Percentiles rank a stretch among this genome's conserved stretches.
These are phyloP conservation scores for Fusarium coicis DNA, from an alignment of 2,329 filamentous ascomycete species.

Conservation along the genomic window DNA sequence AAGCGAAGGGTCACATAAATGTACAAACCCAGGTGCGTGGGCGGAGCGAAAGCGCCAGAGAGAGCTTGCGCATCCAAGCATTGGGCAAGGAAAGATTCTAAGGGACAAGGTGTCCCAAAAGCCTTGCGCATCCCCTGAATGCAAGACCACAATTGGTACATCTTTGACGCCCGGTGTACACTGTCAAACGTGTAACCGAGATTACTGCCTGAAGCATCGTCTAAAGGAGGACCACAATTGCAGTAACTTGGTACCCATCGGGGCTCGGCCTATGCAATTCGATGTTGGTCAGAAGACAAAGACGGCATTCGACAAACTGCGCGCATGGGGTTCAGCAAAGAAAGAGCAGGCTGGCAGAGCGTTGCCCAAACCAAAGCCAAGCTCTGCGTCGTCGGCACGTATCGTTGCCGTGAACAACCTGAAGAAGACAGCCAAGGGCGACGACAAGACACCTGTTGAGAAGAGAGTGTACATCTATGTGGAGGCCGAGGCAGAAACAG, in stretches of 20 bases:
- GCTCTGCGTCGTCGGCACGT: conserved; percentile 71
- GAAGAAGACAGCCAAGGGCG: conserved; percentile 90
- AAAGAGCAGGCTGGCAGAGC: conserved; percentile 68
- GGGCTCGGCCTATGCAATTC: conserved; percentile 58
- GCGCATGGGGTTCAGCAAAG: conserved; percentile 83
- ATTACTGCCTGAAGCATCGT: conserved; percentile 83
- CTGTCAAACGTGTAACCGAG: conserved; percentile 75
- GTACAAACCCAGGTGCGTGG: conserved; percentile 70
- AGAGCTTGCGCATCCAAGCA: conserved; percentile 63
- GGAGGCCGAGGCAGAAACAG: conserved; percentile 88
- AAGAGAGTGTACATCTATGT: conserved; percentile 92
- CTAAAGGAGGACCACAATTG: conserved; percentile 87
- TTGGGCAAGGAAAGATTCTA: conserved; percentile 65
- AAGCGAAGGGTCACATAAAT: conserved; percentile 82
- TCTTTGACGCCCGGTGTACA: conserved; percentile 75
- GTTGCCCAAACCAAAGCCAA: conserved; percentile 72
- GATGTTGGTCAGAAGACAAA: conserved; percentile 71
- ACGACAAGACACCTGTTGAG: conserved; percentile 80
- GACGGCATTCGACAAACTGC: conserved; percentile 80
- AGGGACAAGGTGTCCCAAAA: conserved; percentile 68
- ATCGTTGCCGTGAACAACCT: conserved; percentile 78
- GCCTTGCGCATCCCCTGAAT: conserved; percentile 73
- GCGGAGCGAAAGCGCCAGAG: conserved; percentile 66
- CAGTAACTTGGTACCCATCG: conserved; percentile 73
- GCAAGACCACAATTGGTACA: conserved; percentile 78